Evolutionary conservation across 306 rosid genomes (phyloP), one percentile per base, ranked within the genome.

Genomic region (Heteromeles arbutifolia): DNA sequence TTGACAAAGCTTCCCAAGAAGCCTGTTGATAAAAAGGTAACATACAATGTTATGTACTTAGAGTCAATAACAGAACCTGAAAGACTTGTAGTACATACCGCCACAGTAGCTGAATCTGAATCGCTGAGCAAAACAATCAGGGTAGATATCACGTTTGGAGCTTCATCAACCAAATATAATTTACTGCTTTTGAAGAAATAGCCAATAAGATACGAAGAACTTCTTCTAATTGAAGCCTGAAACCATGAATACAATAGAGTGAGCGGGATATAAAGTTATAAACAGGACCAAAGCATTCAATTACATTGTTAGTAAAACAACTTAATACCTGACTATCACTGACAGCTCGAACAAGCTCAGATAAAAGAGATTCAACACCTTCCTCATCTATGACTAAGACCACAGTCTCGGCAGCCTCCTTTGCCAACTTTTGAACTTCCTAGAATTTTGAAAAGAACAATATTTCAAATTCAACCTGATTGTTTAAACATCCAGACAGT

Each of bases 1-100:
- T 89, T 17, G 97, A 89, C 86, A 95, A 83, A 80, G 99, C 97
- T 79, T 92, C 96, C 99, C 97, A 92, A 69, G 93, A 87, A 76
- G 72, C 92, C 99, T 92, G 83, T 86, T 53, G 57, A 69, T 74
- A 37, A 79, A 59, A 19, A 75, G 43, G 34, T 63, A 58, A 65
- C 62, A 78, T 74, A 76, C 26, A 75, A 75, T 21, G 39, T 65
- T 65, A 59, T 5, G 69, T 22, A 80, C 25, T 65, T n/a, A 39
- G 39, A 25, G 81, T 78, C 59, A 19, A 81, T 24, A 69, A 62
- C 15, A 68, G 57, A 82, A 83, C 21, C 56, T 72, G 65, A 85
- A 75, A 48, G 54, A 67, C 44, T 78, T 28, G 19, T 43, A 29
- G 61, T 39, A 74, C 89, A 80, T 89, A 95, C 99, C 80, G 80